A percentile compares a stretch with the other conserved stretches of the same genome.
phyloP scores from a whole-genome alignment of 768 basidiomycete genomes.

The Termitomyces titanicus region DNA sequence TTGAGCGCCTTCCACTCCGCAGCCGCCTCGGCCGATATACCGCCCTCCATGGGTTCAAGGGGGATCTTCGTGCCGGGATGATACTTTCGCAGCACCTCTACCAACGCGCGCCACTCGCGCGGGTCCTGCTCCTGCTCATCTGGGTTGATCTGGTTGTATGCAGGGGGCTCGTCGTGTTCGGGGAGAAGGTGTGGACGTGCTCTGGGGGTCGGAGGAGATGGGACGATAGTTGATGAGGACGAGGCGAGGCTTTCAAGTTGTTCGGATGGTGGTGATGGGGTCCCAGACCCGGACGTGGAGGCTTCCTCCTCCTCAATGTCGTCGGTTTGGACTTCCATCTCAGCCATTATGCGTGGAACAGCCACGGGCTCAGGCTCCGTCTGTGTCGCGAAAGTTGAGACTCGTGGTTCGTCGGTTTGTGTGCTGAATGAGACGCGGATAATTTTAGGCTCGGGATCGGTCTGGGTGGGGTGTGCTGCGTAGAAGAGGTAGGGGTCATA shows the following conservation, averaged over 20 bases:
- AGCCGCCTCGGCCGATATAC: conserved; percentile 60
- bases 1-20: conserved; percentile 82
- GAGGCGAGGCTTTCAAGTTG: conserved; percentile 57
- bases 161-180: conserved; percentile 60
- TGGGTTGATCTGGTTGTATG: conserved; percentile 60
- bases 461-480: conserved; percentile 49
- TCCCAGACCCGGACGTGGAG: conserved; percentile 30
- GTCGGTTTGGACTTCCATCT: conserved; percentile 68
- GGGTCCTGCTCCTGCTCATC: conserved; percentile 41
- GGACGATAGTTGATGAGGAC: conserved; percentile 69
- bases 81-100: conserved; percentile 65
- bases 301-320: conserved; percentile 31
- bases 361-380: conserved; percentile 32
- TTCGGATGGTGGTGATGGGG: conserved; percentile 43
- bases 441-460: conserved; percentile 54
- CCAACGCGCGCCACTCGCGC: conserved; percentile 47
- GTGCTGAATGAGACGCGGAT: conserved; percentile 42
- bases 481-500: conserved; percentile 58
- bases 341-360: conserved; percentile 36
- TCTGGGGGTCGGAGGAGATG: conserved; percentile 69
- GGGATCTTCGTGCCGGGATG: conserved; percentile 57
- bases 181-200: conserved; percentile 29
- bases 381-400: conserved; percentile 24
- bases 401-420: conserved; percentile 50
- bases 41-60: conserved; percentile 40